Evolutionary conservation across 148 eudicot genomes (phyloP), one percentile per base, ranked within the genome.

Genomic region (Amaranthus hypochondriacus): DNA sequence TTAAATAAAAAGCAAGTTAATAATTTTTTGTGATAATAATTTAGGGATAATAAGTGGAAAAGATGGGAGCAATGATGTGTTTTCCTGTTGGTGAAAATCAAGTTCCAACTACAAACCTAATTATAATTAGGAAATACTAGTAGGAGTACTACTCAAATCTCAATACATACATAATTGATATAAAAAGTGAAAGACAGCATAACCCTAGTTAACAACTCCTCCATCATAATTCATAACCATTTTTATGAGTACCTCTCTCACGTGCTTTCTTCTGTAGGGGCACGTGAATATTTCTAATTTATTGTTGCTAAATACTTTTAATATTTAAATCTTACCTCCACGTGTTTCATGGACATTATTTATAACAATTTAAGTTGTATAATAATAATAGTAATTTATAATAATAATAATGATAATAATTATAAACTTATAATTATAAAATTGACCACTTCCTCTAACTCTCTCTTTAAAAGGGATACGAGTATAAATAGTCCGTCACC

Each of bases 51-150:
- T 56, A 62, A 67, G 73, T 68, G 63, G 81, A 73, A 49, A 68
- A 59, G 56, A 69, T 73, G 73, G 77, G 68, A 60, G 77, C 56
- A 78, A 78, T 78, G 72, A 78, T 78, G 69, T 53, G 21, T 68
- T 59, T 62, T 73, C 56, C 69, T 67, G 73, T 73, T 73, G 5
- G 7, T 73, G 73, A 78, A 78, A 78, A 78, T 53, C 73, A 73
- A 73, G 73, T 73, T 62, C 55, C 76, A 73, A 73, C 81, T 66
- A 72, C 62, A 58, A 72, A 58, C 52, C 56, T 66, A 66, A 67
- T 66, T 21, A 69, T 13, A 8, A 4, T 47, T 69, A 76, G 44
- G 52, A 48, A 65, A 77, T 71, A 69, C 66, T 71, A 51, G 18
- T 28, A 28, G 39, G 39, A 28, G 39, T 28, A 28, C 39, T 28